Percentiles rank a stretch among this genome's conserved stretches.
Conservation (phyloP, 176 grass and related monocot species). For the Dendrocalamus sinicus region DNA sequence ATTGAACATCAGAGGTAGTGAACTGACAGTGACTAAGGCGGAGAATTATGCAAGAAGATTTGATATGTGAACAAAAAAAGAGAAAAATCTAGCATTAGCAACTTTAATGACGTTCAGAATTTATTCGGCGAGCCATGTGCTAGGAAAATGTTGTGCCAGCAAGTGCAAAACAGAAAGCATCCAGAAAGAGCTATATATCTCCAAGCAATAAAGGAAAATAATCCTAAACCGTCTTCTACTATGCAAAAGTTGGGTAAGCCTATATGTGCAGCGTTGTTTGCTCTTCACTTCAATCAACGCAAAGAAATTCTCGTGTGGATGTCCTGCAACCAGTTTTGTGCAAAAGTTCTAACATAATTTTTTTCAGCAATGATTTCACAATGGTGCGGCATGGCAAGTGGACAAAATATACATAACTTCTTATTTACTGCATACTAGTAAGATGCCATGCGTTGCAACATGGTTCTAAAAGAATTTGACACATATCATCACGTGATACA, state of each 20-base stretch:
- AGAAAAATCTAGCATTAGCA: background rate
- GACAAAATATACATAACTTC: background rate
- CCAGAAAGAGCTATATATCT: background rate
- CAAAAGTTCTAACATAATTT: background rate
- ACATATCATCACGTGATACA: no score
- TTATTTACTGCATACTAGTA: background rate
- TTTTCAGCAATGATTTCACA: background rate
- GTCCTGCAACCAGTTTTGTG: background rate
- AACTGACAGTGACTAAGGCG: background rate
- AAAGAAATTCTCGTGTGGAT: background rate
- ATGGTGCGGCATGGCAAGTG: background rate
- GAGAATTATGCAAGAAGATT: background rate
- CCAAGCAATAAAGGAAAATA: conserved; percentile 19
- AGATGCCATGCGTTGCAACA: no score
- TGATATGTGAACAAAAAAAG: background rate
- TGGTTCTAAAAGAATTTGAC: no score
- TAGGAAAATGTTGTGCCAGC: conserved; percentile 17
- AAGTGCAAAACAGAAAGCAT: conserved; percentile 11
- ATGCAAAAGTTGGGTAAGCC: background rate
- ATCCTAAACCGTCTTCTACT: background rate
- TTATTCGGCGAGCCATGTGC: background rate
- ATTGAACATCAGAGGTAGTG: background rate
- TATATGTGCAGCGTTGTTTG: conserved; percentile 9
- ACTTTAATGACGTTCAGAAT: background rate
- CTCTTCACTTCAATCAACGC: conserved; percentile 9